Evolutionary conservation across 257 asterid species (phyloP), one percentile per base, ranked within the genome.

Genomic region (Solanum medicagineum): DNA sequence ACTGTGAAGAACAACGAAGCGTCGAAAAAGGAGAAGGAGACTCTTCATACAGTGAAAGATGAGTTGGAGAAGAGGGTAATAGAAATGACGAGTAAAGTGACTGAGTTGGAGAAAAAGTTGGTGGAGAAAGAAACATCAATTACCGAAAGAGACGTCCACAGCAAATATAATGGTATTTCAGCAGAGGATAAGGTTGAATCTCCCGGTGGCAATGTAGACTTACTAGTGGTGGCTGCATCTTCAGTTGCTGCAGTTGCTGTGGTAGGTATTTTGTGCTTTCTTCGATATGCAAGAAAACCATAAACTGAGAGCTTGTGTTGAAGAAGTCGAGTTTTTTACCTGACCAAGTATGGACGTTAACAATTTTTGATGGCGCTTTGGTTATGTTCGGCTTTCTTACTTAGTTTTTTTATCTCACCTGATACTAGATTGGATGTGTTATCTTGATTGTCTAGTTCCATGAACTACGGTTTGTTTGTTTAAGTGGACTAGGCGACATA

Each of bases 311-410:
- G 81, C 79, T 59, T 84, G 85, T 83, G 89, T 85, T 85, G 90
- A 84, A 85, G 84, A 90, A 87, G 68, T 84, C 44, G 24, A 75
- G 82, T 15, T 29, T 80, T 85, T 84, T 83, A 84, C 36, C 89
- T 89, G 84, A 86, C 89, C 86, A 47, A 32, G 66, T 70, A 63
- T 84, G 62, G 49, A 87, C 77, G 85, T 83, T 71, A 32, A 85
- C 91, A 88, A 85, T 89, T 94, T 94, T 93, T 94, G 94, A 84
- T 90, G 87, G 88, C 84, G 20, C 86, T 86, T 70, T 87, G 84
- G 32, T 79, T 81, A 86, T 86, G 84, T 54, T 81, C 60, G 19
- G 63, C 84, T 86, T 79, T 79, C 84, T 22, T 88, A 65, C 85
- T 22, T 88, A 65, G 86, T 36, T 32, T 92, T 68, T 86, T 80